These are phyloP conservation scores for Penicillium angulare DNA, from an alignment of 495 filamentous ascomycete species.

Conservation along the genomic window DNA sequence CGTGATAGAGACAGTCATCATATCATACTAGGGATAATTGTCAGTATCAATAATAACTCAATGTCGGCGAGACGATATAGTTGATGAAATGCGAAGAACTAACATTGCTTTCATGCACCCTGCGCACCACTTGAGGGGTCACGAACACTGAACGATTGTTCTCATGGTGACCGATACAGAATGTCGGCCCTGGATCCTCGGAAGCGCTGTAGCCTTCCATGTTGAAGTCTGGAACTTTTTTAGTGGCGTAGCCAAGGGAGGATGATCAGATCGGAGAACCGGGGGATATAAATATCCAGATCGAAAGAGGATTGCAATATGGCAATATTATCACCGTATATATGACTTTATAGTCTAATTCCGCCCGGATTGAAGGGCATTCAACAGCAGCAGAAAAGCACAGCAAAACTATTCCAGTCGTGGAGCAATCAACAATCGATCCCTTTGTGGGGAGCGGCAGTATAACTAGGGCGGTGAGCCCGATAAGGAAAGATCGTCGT, in stretches of 20 bases:
- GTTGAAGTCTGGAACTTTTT: constrained; percentile 11
- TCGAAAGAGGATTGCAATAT: not conserved
- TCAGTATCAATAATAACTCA: constrained; percentile 1
- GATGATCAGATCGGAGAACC: not conserved
- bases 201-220: constrained; percentile 48
- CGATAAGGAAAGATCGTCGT: constrained; percentile 33
- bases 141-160: constrained; percentile 59
- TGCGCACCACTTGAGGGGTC: constrained; percentile 59
- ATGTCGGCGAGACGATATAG: constrained; percentile 9
- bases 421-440: constrained; percentile 11
- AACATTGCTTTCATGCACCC: constrained; percentile 61
- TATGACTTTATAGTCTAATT: not conserved
- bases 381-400: too few species aligned
- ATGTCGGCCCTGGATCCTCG: constrained; percentile 58
- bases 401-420: too few species aligned
- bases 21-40: constrained; percentile 97
- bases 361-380: not conserved
- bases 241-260: constrained; percentile 7
- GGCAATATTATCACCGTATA: too few species aligned
- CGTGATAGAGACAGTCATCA: constrained; percentile 87
- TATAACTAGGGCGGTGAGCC: constrained; percentile 33
- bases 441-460: constrained; percentile 31
- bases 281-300: not conserved
- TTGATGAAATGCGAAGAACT: constrained; percentile 8
- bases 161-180: constrained; percentile 86